Base-by-base conservation (phyloP, 1,284 basidiomycete species). In the Pisolithus thermaeus region DNA sequence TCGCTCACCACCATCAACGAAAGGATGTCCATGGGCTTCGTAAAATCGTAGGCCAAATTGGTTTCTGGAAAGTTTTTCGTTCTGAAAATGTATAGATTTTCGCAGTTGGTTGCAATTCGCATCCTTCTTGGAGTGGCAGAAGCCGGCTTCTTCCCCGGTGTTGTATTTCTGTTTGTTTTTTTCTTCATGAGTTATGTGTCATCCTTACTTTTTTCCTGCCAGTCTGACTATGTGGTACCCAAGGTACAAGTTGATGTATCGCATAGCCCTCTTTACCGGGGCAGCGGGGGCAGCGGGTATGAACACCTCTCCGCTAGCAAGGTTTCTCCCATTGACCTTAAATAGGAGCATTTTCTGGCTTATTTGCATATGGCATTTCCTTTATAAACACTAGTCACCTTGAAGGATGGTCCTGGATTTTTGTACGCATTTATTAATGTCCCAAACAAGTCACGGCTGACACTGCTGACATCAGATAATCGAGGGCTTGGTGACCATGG, bases 91-190 rank as follows among this genome's bases (percentile, higher is more conserved):
- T 32, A 0, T 20, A 82, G 79, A 47, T 84, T 80, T 58, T 75
- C 74, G 14, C 76, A 84, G 59, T 74, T 84, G 3, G 75, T 82
- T 8, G 81, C 76, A 16, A 71, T 71, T 6, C 78, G 78, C 27
- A 70, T 80, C 7, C 77, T 70, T 45, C 74, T 86, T 3, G 84
- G 85, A 2, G 68, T 84, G 3, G 77, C 81, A 0, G 83, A 87
- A 62, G 79, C 81, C 6, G 84, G 84, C 0, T 65, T 85, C 25
- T 82, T 84, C 61, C 83, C 81, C 6, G 81, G 83, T 35, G 79
- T 83, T 8, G 77, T 78, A 0, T 84, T 81, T 62, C 84, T 81
- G 77, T 78, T 47, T 27, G 72, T 60, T 18, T 1, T 27, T 22
- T 36, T 14, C 30, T 23, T 9, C 11, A 28, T 16, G 14, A 1